phyloP scores from a whole-genome alignment of 2,329 filamentous ascomycete species.

The Diaporthe longicolla region DNA sequence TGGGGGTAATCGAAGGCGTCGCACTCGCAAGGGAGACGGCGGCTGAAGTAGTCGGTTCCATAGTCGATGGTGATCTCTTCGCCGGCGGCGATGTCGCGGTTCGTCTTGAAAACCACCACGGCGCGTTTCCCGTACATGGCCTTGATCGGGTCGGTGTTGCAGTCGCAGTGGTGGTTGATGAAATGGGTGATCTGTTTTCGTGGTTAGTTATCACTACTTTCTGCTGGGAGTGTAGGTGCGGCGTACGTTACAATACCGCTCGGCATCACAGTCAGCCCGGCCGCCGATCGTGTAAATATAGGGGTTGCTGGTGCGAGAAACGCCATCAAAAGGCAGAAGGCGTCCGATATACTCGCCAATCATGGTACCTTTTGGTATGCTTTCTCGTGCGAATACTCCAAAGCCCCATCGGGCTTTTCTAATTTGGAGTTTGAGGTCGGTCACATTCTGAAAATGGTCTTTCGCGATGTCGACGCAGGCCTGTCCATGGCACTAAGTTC shows the following conservation, averaged over 20 bases:
- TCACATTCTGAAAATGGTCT: not conserved
- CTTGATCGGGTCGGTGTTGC: not conserved
- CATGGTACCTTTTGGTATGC: not conserved
- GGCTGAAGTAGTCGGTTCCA: not conserved
- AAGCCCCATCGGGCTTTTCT: slow-evolving; percentile 13
- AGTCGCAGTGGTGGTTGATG: slow-evolving; percentile 34
- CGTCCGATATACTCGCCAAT: slow-evolving; percentile 35
- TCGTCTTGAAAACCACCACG: slow-evolving; percentile 13
- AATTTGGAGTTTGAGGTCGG: not conserved
- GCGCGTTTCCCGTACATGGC: slow-evolving; percentile 32
- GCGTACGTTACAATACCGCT: slow-evolving; percentile 22
- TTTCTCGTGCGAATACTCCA: slow-evolving; percentile 24
- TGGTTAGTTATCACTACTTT: not conserved
- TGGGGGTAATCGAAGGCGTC: not conserved
- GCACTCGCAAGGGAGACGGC: slow-evolving; percentile 16
- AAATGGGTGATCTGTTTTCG: not conserved
- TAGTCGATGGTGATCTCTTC: slow-evolving; percentile 34
- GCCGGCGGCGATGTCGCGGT: slow-evolving; percentile 10
- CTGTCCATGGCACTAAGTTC: not conserved
- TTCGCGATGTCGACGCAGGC: slow-evolving; percentile 17
- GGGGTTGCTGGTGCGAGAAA: accelerated
- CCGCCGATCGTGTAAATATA: not conserved
- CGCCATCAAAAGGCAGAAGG: slow-evolving; percentile 11
- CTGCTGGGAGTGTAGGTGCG: not conserved
- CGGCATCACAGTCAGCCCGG: not conserved